phyloP scores from a whole-genome alignment of 2,329 filamentous ascomycete genomes.

The Cercospora beticola region DNA sequence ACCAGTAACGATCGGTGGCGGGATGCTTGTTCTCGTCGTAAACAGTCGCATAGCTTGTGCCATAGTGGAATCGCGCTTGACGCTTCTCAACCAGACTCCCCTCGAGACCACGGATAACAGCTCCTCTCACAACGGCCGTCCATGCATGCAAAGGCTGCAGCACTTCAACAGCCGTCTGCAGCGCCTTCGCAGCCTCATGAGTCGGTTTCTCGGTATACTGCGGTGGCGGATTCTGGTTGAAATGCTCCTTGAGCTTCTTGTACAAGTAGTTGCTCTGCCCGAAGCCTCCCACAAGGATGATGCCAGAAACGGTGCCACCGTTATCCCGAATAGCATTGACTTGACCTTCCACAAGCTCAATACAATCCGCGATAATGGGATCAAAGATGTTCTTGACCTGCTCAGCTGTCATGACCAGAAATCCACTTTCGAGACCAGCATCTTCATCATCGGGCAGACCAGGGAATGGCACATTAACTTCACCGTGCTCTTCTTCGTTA shows the following conservation, averaged over 20 bases:
- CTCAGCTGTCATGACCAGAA: constrained; percentile 70
- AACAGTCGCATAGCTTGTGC: constrained; percentile 72
- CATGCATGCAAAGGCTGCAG: constrained; percentile 81
- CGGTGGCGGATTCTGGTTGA: constrained; percentile 54
- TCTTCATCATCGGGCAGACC: constrained; percentile 74
- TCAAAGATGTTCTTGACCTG: constrained; percentile 63
- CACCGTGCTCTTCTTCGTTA: constrained; percentile 63
- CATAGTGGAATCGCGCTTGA: constrained; percentile 74
- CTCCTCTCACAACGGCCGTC: constrained; percentile 77
- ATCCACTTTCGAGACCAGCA: constrained; percentile 71
- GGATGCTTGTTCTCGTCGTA: constrained; percentile 75
- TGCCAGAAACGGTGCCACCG: constrained; percentile 55
- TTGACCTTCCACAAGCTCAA: constrained; percentile 52
- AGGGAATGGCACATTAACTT: constrained; percentile 76
- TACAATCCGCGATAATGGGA: constrained; percentile 69
- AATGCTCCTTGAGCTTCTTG: constrained; percentile 67
- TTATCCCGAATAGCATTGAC: constrained; percentile 43
- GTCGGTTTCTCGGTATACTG: constrained; percentile 69
- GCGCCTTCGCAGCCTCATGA: constrained; percentile 50
- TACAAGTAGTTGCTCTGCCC: constrained; percentile 72
- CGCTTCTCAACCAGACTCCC: constrained; percentile 76
- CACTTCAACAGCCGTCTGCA: constrained; percentile 66
- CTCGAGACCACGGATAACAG: constrained; percentile 71
- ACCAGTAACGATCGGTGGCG: constrained; percentile 74
- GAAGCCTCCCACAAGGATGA: constrained; percentile 78